Percentiles rank a stretch among this genome's conserved stretches.
Evolutionary conservation across 306 rosid genomes (phyloP).

Genomic region (Dalbergia cultrata): DNA sequence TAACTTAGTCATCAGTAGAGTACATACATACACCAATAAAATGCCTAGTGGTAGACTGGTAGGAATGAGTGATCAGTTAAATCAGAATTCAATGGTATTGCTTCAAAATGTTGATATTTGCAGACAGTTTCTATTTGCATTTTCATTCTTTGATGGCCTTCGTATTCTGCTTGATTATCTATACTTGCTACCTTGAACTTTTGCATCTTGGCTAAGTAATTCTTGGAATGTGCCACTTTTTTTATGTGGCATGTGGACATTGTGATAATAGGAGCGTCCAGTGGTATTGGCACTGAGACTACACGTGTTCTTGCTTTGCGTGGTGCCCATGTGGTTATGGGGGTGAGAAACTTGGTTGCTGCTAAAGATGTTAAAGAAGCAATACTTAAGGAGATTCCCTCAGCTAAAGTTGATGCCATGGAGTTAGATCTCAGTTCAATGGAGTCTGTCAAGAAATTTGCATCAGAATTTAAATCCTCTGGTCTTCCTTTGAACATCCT

Average conservation of each 20-base stretch:
- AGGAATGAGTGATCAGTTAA: too few species aligned
- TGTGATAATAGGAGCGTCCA: slow-evolving; percentile 78
- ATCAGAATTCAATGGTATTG: too few species aligned
- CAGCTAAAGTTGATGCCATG: slow-evolving; percentile 83
- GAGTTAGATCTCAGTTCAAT: slow-evolving; percentile 87
- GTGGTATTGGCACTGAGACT: slow-evolving; percentile 92
- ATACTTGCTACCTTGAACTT: slow-evolving; percentile 17
- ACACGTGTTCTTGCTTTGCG: slow-evolving; percentile 86
- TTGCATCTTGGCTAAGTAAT: slow-evolving; percentile 11
- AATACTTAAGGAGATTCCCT: slow-evolving; percentile 73
- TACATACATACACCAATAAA: too few species aligned
- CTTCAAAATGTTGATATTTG: background rate
- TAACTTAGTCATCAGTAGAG: too few species aligned
- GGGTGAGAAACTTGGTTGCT: slow-evolving; percentile 71
- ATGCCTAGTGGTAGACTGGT: too few species aligned
- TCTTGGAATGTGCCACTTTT: slow-evolving; percentile 12
- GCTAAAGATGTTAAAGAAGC: slow-evolving; percentile 66
- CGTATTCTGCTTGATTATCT: slow-evolving; percentile 11
- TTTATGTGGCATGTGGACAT: slow-evolving; percentile 41
- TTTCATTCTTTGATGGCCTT: background rate
- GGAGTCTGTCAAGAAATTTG: slow-evolving; percentile 81
- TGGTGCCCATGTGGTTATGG: slow-evolving; percentile 92
- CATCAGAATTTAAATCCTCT: slow-evolving; percentile 67
- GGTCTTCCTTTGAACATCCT: slow-evolving; percentile 82
- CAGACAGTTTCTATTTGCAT: slow-evolving; percentile 9